Conservation (phyloP, 2,329 filamentous ascomycete genomes). For the Thermomyces lanuginosus region DNA sequence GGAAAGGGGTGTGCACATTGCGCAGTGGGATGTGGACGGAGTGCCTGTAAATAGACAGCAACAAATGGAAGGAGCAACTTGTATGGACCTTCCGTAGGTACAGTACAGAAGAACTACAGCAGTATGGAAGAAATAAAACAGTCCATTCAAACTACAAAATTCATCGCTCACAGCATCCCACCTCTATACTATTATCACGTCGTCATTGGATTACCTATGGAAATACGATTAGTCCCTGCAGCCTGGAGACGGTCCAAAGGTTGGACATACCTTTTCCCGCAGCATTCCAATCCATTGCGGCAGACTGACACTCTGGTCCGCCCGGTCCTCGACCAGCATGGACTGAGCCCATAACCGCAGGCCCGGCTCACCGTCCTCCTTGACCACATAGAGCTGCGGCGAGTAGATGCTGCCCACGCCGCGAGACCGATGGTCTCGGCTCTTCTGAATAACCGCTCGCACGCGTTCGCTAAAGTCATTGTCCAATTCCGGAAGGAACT, state of each 20-base stretch:
- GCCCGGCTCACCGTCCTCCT: conserved; percentile 90
- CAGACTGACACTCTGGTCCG: conserved; percentile 83
- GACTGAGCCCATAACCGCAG: conserved; percentile 96
- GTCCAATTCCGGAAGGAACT: conserved; percentile 68
- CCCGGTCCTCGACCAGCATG: conserved; percentile 80
- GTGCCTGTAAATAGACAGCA: too few species aligned
- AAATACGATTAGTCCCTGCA: too few species aligned
- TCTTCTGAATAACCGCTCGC: conserved; percentile 80
- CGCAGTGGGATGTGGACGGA: too few species aligned
- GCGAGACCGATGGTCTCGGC: conserved; percentile 66
- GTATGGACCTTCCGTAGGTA: too few species aligned
- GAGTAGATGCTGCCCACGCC: conserved; percentile 87
- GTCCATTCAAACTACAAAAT: too few species aligned
- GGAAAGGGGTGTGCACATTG: too few species aligned
- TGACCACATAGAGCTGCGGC: conserved; percentile 81
- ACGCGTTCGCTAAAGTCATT: conserved; percentile 95
- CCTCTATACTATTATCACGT: too few species aligned
- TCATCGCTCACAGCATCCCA: too few species aligned
- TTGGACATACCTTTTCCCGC: conserved; percentile 71
- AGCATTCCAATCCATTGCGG: conserved; percentile 84
- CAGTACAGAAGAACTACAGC: too few species aligned
- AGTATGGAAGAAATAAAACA: too few species aligned
- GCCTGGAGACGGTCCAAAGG: too few species aligned
- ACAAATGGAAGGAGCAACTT: too few species aligned
- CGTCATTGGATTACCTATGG: conserved; percentile 19